phyloP scores from a whole-genome alignment of 192 early-diverging fungal species.

The Powellomyces hirtus region DNA sequence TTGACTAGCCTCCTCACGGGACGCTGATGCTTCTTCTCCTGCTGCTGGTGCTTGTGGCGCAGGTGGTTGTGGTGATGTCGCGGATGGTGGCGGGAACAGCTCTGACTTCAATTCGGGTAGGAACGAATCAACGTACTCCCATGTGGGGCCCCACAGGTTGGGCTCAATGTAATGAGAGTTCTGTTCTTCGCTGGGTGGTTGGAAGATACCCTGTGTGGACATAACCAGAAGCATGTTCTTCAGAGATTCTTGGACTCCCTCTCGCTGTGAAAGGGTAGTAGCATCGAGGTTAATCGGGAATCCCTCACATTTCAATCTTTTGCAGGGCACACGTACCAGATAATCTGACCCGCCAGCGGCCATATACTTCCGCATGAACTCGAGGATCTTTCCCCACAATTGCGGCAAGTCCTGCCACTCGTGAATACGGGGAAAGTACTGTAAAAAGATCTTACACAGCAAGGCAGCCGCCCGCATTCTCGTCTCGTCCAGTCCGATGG shows the following conservation, averaged over 20 bases:
- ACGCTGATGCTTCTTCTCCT: background rate
- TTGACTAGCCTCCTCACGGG: background rate
- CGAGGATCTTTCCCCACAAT: slow-evolving; percentile 66
- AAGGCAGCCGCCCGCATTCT: slow-evolving; percentile 64
- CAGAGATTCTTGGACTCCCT: slow-evolving; percentile 71
- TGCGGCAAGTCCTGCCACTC: slow-evolving; percentile 56
- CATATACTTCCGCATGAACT: slow-evolving; percentile 66
- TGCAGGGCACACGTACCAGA: slow-evolving; percentile 15
- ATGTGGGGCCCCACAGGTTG: slow-evolving; percentile 71
- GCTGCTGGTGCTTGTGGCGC: background rate
- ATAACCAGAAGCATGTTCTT: slow-evolving; percentile 84
- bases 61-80: background rate
- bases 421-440: slow-evolving; percentile 57
- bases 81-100: slow-evolving; percentile 40
- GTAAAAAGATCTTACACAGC: slow-evolving; percentile 75
- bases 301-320: background rate
- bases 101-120: slow-evolving; percentile 69
- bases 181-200: slow-evolving; percentile 11
- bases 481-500: slow-evolving; percentile 72
- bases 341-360: slow-evolving; percentile 43
- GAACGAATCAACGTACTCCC: slow-evolving; percentile 60
- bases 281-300: too few relatives aligned
- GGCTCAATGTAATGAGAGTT: slow-evolving; percentile 30
- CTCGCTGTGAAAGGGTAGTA: slow-evolving; percentile 52
- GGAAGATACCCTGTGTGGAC: slow-evolving; percentile 68